Conservation (phyloP, 1,284 basidiomycete species). For the Apiotrichum gracile region DNA sequence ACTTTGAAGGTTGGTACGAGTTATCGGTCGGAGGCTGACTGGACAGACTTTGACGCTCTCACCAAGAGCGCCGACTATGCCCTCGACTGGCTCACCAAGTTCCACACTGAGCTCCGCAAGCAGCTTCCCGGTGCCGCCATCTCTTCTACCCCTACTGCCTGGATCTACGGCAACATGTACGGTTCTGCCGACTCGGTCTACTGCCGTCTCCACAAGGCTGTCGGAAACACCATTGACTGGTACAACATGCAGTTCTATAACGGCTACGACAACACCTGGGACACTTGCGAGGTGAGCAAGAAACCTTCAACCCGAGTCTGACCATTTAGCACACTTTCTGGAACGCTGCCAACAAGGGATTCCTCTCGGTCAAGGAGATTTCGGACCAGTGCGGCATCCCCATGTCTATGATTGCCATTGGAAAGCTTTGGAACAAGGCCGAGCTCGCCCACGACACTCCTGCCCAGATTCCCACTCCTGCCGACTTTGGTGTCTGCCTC, state of each 20-base stretch:
- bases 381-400: conserved; percentile 12
- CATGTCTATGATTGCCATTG: conserved; percentile 10
- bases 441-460: conserved; percentile 9
- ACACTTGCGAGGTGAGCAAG: conserved; percentile 13
- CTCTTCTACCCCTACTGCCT: conserved; percentile 32
- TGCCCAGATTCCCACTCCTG: conserved; percentile 9
- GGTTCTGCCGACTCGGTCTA: conserved; percentile 25
- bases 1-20: conserved; percentile 44
- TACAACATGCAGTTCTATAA: conserved; percentile 49
- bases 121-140: conserved; percentile 39
- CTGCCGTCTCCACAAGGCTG: conserved; percentile 31
- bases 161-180: conserved; percentile 16
- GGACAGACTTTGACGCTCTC: conserved; percentile 10
- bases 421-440: conserved; percentile 12
- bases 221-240: conserved; percentile 23
- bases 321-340: neutral
- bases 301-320: neutral
- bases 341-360: conserved; percentile 6
- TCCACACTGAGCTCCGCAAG: conserved; percentile 40
- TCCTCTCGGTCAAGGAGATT: conserved; percentile 14
- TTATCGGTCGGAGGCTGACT: neutral
- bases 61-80: conserved; percentile 7
- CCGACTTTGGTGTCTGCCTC: conserved; percentile 11
- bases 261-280: conserved; percentile 12
- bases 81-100: conserved; percentile 21